Conservation (phyloP, 192 early-diverging fungal species). For the Cetraspora pellucida region DNA sequence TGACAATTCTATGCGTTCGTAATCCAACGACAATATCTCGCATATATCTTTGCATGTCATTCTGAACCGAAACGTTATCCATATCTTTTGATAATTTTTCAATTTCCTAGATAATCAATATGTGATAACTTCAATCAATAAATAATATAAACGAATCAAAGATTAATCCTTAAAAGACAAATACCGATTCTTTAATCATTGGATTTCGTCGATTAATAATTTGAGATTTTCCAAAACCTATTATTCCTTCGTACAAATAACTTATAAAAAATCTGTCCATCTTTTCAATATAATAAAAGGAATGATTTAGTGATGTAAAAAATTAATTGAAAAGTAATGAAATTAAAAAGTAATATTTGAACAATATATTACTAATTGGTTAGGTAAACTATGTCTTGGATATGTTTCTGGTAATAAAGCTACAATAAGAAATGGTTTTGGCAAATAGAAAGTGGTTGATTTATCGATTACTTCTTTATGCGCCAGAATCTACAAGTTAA, state of each 20-base stretch:
- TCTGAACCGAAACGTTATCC: slow-evolving; percentile 49
- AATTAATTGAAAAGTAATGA: not conserved
- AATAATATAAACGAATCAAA: no score
- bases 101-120: slow-evolving; percentile 45
- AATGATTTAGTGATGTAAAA: not conserved
- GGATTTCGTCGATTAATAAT: not conserved
- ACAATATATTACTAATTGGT: slow-evolving; percentile 40
- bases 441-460: slow-evolving; percentile 39
- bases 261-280: slow-evolving; percentile 34
- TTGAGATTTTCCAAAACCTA: not conserved
- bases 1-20: slow-evolving; percentile 56
- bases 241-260: slow-evolving; percentile 22
- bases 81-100: slow-evolving; percentile 49
- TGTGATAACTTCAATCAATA: not conserved
- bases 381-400: slow-evolving; percentile 43
- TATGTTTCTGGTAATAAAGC: slow-evolving; percentile 39
- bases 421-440: slow-evolving; percentile 41
- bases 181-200: not conserved
- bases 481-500: slow-evolving; percentile 37
- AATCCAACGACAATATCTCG: slow-evolving; percentile 62
- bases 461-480: slow-evolving; percentile 43
- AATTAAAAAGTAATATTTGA: no score
- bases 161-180: not conserved
- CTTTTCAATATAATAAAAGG: not conserved
- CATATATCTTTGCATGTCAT: slow-evolving; percentile 58